These are phyloP conservation scores for Kodamaea restingae DNA, from an alignment of 805 yeast genomes.

Conservation along the genomic window DNA sequence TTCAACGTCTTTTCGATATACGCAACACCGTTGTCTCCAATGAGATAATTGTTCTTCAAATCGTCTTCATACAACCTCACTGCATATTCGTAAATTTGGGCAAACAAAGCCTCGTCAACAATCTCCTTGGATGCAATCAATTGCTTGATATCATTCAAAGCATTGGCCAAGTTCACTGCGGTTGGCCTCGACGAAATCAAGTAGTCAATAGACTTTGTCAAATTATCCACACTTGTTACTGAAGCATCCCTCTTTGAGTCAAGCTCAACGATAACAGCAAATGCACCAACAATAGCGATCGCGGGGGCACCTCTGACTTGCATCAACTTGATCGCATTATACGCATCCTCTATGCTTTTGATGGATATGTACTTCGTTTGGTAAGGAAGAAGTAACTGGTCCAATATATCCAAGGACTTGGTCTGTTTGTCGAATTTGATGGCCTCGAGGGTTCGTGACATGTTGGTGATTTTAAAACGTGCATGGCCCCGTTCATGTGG, in stretches of 20 bases:
- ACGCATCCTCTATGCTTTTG: conserved; percentile 68
- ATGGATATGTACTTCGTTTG: conserved; percentile 65
- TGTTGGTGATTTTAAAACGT: conserved; percentile 2
- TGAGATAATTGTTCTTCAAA: conserved; percentile 65
- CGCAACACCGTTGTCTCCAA: conserved; percentile 79
- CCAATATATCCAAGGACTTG: conserved; percentile 56
- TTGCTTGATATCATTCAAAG: conserved; percentile 50
- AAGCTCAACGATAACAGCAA: conserved; percentile 76
- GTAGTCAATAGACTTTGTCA: conserved; percentile 53
- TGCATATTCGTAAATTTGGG: conserved; percentile 41
- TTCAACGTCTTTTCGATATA: conserved; percentile 50
- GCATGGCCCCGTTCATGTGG: conserved; percentile 1
- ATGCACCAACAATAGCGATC: conserved; percentile 89
- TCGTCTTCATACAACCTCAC: conserved; percentile 68
- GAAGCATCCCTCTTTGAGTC: conserved; percentile 22
- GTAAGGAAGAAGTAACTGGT: conserved; percentile 82
- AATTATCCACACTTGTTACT: conserved; percentile 24
- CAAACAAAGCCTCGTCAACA: conserved; percentile 24
- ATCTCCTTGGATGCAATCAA: conserved; percentile 18
- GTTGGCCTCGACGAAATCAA: conserved; percentile 85
- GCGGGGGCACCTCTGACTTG: conserved; percentile 99
- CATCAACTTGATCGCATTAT: conserved; percentile 79
- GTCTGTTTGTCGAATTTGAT: conserved; percentile 55
- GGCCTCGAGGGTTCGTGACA: conserved; percentile 44
- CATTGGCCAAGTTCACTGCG: conserved; percentile 87